phyloP scores from a whole-genome alignment of 768 basidiomycete genomes.

The Tephrocybe sp. region DNA sequence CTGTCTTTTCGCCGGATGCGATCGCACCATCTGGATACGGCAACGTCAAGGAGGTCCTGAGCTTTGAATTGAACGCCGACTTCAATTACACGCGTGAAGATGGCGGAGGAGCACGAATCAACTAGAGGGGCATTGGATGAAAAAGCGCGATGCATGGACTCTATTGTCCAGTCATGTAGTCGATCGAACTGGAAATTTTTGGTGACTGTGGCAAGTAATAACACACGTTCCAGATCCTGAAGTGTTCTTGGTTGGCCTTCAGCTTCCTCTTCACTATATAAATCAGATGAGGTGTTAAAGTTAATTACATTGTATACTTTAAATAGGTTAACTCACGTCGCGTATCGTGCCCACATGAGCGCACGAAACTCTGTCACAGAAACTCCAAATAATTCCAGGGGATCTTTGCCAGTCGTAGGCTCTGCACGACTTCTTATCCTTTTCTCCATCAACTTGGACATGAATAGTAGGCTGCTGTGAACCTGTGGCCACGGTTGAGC shows the following conservation, averaged over 20 bases:
- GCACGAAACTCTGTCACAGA: slow-evolving; percentile 47
- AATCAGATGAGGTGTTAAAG: neutral
- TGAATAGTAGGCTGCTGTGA: slow-evolving; percentile 19
- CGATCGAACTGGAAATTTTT: slow-evolving; percentile 45
- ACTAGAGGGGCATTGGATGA: slow-evolving; percentile 22
- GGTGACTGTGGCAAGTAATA: slow-evolving; percentile 44
- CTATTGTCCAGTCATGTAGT: slow-evolving; percentile 42
- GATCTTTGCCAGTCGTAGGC: slow-evolving; percentile 27
- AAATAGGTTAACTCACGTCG: slow-evolving; percentile 36
- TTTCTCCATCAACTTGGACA: slow-evolving; percentile 18
- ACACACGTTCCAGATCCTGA: slow-evolving; percentile 35
- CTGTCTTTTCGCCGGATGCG: slow-evolving; percentile 27
- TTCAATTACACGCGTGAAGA: slow-evolving; percentile 29
- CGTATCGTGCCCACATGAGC: slow-evolving; percentile 51
- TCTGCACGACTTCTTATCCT: slow-evolving; percentile 13
- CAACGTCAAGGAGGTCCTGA: slow-evolving; percentile 19
- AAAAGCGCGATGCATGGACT: slow-evolving; percentile 29
- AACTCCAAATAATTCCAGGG: slow-evolving; percentile 40
- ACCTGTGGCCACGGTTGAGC: slow-evolving; percentile 17
- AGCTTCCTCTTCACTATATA: slow-evolving; percentile 42
- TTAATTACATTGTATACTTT: too few species aligned
- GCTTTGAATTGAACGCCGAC: slow-evolving; percentile 22
- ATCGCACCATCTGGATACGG: slow-evolving; percentile 27
- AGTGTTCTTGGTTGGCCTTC: slow-evolving; percentile 38
- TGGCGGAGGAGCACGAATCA: slow-evolving; percentile 31